phyloP scores from a whole-genome alignment of 352 stramenopile genomes.

The Thraustotheca clavata region DNA sequence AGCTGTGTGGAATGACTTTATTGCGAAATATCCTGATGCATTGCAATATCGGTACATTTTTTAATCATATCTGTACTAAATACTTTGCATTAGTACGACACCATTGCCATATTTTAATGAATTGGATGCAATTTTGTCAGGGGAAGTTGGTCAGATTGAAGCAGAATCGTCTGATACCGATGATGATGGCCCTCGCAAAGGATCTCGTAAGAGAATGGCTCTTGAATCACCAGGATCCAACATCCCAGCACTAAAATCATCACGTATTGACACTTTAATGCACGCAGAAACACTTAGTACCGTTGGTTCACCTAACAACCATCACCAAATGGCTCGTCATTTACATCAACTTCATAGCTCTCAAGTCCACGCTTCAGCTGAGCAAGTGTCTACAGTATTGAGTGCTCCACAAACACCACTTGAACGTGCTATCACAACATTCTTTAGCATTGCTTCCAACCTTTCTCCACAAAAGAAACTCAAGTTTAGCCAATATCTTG shows the following conservation, averaged over 20 bases:
- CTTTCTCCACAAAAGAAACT: not conserved
- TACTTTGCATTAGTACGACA: not conserved
- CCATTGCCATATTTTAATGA: not conserved
- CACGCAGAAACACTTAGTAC: not conserved
- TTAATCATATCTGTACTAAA: not conserved
- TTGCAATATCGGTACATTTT: not conserved
- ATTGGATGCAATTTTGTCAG: not conserved
- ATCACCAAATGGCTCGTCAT: not conserved
- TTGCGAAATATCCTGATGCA: not conserved
- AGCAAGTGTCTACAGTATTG: not conserved
- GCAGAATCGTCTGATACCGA: not conserved
- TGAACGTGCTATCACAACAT: not conserved
- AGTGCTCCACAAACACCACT: not conserved
- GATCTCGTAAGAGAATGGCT: not conserved
- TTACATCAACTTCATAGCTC: too few relatives aligned
- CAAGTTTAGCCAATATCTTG: conserved; percentile 1
- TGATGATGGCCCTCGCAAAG: not conserved
- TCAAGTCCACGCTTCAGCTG: not conserved
- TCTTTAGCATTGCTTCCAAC: not conserved
- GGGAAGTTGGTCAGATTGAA: not conserved
- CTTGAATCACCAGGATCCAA: not conserved
- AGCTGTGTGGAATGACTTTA: not conserved
- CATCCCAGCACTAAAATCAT: not conserved
- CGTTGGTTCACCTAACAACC: not conserved
- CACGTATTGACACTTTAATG: not conserved